Evolutionary conservation across 805 yeast species (phyloP).

Genomic region (Ogataea kodamae): DNA sequence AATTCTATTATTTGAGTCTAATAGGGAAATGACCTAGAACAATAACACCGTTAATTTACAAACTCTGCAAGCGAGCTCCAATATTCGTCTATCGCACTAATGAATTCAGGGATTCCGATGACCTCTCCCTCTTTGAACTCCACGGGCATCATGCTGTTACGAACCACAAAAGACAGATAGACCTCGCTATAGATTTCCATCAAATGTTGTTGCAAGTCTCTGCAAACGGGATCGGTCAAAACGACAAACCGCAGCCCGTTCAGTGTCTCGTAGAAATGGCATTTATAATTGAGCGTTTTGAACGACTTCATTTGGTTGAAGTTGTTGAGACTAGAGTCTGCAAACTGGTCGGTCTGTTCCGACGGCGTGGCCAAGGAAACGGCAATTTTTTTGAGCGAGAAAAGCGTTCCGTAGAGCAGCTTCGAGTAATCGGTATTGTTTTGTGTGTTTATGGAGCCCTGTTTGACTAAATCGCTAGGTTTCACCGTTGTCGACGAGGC

Average conservation of each 20-base stretch:
- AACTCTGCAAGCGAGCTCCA: conserved; percentile 28
- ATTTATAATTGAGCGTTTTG: conserved; percentile 71
- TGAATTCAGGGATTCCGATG: conserved; percentile 56
- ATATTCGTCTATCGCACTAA: conserved; percentile 51
- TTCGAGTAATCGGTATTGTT: conserved; percentile 71
- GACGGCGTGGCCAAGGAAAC: conserved; percentile 27
- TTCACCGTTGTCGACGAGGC: conserved; percentile 7
- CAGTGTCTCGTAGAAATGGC: conserved; percentile 77
- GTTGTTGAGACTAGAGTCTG: conserved; percentile 30
- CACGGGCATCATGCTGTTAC: conserved; percentile 57
- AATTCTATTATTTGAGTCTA: no score
- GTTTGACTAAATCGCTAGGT: conserved; percentile 13
- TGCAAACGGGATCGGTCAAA: conserved; percentile 61
- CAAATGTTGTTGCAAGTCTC: conserved; percentile 52
- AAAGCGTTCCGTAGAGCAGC: conserved; percentile 79
- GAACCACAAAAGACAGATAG: conserved; percentile 58
- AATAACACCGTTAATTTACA: conserved; percentile 8
- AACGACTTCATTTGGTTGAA: conserved; percentile 37
- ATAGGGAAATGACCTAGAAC: no score
- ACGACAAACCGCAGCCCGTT: conserved; percentile 75
- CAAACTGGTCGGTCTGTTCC: conserved; percentile 8
- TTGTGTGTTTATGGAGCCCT: conserved; percentile 45
- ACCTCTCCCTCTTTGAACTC: conserved; percentile 52
- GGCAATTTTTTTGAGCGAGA: conserved; percentile 73
- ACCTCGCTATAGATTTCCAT: conserved; percentile 56